phyloP scores from a whole-genome alignment of 1,139 yeast species.

The Nadsonia starkeyi-henricii region DNA sequence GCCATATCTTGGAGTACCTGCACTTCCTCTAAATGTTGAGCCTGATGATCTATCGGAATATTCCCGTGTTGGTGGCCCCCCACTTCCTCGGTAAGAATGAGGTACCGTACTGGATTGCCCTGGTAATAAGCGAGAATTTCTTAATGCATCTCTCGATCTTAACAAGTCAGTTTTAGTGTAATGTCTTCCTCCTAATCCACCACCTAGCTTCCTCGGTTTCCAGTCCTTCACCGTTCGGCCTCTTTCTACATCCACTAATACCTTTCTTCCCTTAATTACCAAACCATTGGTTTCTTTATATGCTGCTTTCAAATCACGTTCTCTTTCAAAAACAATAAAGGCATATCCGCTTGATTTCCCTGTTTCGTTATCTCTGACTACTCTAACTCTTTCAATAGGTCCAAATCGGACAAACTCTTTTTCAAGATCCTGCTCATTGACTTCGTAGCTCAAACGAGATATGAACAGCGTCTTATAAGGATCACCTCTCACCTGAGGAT shows the following conservation, averaged over 20 bases:
- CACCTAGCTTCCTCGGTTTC: conserved; percentile 69
- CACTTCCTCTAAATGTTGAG: too few relatives aligned
- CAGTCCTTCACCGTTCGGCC: conserved; percentile 65
- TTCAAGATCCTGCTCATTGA: conserved; percentile 59
- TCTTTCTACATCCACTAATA: conserved; percentile 72
- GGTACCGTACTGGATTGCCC: too few relatives aligned
- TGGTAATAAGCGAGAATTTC: too few relatives aligned
- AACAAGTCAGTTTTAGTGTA: conserved; percentile 20
- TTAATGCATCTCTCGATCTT: neutral
- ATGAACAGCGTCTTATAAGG: conserved; percentile 72
- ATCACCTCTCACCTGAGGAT: conserved; percentile 53
- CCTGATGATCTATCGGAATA: too few relatives aligned
- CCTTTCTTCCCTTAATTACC: conserved; percentile 36
- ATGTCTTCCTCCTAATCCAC: conserved; percentile 58
- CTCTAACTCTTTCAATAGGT: conserved; percentile 48
- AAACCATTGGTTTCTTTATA: conserved; percentile 43
- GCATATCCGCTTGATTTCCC: conserved; percentile 71
- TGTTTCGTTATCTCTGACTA: conserved; percentile 43
- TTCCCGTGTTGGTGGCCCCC: too few relatives aligned
- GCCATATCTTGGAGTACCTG: too few relatives aligned
- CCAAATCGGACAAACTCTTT: conserved; percentile 54
- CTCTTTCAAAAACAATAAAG: conserved; percentile 57
- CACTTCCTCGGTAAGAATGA: too few relatives aligned
- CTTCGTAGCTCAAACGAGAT: conserved; percentile 49
- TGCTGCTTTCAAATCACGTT: conserved; percentile 44